Conservation (phyloP, 805 yeast species). For the Saccharomycopsis fermentans region DNA sequence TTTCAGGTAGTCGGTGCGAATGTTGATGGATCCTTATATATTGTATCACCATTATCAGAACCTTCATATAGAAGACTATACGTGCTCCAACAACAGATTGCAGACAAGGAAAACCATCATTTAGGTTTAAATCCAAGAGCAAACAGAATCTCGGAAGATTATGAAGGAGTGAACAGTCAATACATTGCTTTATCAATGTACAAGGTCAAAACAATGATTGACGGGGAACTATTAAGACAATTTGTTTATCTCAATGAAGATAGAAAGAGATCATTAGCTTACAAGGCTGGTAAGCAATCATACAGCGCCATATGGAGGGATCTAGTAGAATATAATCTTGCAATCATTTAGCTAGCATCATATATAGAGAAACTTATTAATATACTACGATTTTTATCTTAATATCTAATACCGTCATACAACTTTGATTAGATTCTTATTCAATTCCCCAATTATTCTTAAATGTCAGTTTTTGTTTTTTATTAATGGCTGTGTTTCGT, state of each 20-base stretch:
- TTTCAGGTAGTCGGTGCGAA: conserved; percentile 54
- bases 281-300: conserved; percentile 48
- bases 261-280: conserved; percentile 41
- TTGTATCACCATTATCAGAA: conserved; percentile 68
- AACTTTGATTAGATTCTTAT: neutral
- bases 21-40: conserved; percentile 69
- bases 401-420: neutral
- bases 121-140: conserved; percentile 76
- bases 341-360: neutral
- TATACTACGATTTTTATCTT: too few relatives aligned
- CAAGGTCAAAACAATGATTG: conserved; percentile 52
- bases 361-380: too few relatives aligned
- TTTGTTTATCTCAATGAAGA: conserved; percentile 50
- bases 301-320: conserved; percentile 61
- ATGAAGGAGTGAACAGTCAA: conserved; percentile 8
- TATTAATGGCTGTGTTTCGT: too few relatives aligned
- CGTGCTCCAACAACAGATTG: conserved; percentile 77
- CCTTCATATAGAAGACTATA: conserved; percentile 68
- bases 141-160: conserved; percentile 31
- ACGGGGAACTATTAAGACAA: conserved; percentile 44
- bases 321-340: conserved; percentile 33
- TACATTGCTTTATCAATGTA: conserved; percentile 6
- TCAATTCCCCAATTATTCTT: too few relatives aligned
- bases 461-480: too few relatives aligned
- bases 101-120: conserved; percentile 61